A percentile compares a stretch with the other conserved stretches of the same genome.
phyloP scores from a whole-genome alignment of 371 early-diverging fungal genomes.

The Rhizopus microsporus region DNA sequence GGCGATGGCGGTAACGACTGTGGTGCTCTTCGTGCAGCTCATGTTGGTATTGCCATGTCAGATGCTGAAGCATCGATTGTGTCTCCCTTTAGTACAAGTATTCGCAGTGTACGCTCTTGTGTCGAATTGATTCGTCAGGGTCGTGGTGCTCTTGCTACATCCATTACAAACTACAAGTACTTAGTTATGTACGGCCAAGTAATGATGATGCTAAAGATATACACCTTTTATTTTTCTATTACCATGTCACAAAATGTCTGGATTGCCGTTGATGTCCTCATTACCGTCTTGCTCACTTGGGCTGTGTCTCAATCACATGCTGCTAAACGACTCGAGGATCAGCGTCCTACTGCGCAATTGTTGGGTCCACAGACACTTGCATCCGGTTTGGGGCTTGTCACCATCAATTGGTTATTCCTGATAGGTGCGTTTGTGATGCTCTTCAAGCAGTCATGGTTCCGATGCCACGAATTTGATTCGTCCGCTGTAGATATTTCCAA shows the following conservation, averaged over 20 bases:
- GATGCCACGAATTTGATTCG: constrained; percentile 72
- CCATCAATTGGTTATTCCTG: constrained; percentile 66
- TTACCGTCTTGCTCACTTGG: constrained; percentile 65
- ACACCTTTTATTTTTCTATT: constrained; percentile 58
- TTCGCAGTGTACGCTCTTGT: constrained; percentile 67
- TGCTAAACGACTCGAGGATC: constrained; percentile 51
- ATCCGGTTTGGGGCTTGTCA: constrained; percentile 64
- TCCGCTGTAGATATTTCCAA: constrained; percentile 60
- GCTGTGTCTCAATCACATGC: constrained; percentile 68
- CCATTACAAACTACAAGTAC: constrained; percentile 77
- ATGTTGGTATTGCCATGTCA: constrained; percentile 89
- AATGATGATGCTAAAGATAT: constrained; percentile 70
- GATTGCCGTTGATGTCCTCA: constrained; percentile 72
- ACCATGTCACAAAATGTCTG: constrained; percentile 63
- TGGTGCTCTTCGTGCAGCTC: constrained; percentile 89
- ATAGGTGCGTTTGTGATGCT: constrained; percentile 53
- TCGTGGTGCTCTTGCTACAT: constrained; percentile 75
- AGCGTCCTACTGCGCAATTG: constrained; percentile 71
- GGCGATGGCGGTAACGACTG: constrained; percentile 98
- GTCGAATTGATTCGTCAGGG: constrained; percentile 76
- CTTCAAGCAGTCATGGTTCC: constrained; percentile 65
- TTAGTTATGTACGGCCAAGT: constrained; percentile 76
- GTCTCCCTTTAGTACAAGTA: constrained; percentile 80
- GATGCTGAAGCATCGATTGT: constrained; percentile 87
- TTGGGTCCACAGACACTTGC: constrained; percentile 70